Evolutionary conservation across 139 green algal species (phyloP).

Genomic region (Trebouxia sp.): DNA sequence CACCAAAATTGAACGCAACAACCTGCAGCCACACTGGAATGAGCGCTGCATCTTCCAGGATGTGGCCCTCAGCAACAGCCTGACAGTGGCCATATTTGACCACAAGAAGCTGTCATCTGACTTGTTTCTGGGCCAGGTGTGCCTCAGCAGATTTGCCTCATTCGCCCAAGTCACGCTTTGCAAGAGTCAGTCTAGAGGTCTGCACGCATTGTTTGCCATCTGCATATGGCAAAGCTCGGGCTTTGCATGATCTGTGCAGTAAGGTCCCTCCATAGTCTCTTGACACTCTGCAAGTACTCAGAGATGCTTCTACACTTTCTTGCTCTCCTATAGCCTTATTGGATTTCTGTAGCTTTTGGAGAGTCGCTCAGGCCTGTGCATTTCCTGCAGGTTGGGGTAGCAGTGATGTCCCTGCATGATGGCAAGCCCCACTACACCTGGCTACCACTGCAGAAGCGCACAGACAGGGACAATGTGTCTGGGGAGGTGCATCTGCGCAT

Average conservation of each 20-base stretch:
- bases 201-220: not conserved
- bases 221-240: too few relatives aligned
- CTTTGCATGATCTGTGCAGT: too few relatives aligned
- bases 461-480: not conserved
- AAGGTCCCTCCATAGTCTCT: too few relatives aligned
- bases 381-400: slow-evolving; percentile 27
- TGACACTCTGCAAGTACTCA: too few relatives aligned
- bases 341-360: not conserved
- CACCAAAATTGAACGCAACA: slow-evolving; percentile 27
- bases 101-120: slow-evolving; percentile 35
- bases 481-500: slow-evolving; percentile 46
- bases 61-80: slow-evolving; percentile 29
- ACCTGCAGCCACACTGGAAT: slow-evolving; percentile 42
- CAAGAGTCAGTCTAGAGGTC: too few relatives aligned
- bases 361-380: too few relatives aligned
- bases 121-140: slow-evolving; percentile 43
- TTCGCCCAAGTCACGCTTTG: not conserved
- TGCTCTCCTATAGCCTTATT: too few relatives aligned
- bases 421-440: slow-evolving; percentile 52
- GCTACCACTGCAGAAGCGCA: slow-evolving; percentile 38
- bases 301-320: too few relatives aligned
- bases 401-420: slow-evolving; percentile 34
- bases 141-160: not conserved
- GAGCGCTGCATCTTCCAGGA: slow-evolving; percentile 43
- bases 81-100: slow-evolving; percentile 42